Evolutionary conservation across 768 basidiomycete species (phyloP).

Genomic region (Tephrocybe sp.): DNA sequence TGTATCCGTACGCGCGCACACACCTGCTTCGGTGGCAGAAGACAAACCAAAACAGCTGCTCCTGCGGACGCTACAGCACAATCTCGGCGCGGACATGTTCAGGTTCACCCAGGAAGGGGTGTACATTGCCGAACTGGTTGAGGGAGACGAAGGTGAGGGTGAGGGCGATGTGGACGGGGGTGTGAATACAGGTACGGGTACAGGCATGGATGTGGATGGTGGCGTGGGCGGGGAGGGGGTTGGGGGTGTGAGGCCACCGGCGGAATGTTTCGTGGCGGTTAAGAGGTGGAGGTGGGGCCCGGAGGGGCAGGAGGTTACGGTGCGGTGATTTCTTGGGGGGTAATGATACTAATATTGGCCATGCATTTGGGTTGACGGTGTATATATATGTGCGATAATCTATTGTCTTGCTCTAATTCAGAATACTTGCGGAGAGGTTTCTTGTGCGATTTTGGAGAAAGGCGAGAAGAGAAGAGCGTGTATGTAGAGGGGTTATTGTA

Average conservation of each 20-base stretch:
- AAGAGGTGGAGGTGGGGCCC: conserved; percentile 40
- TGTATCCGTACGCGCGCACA: conserved; percentile 8
- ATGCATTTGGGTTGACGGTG: too few species aligned
- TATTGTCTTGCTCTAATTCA: too few species aligned
- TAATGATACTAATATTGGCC: too few species aligned
- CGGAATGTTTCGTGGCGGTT: conserved; percentile 40
- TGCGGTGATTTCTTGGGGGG: not conserved
- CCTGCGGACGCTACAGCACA: conserved; percentile 36
- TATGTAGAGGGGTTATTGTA: too few species aligned
- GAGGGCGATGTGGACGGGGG: conserved; percentile 16
- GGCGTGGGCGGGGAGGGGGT: not conserved
- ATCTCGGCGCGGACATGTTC: conserved; percentile 33
- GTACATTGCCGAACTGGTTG: conserved; percentile 26
- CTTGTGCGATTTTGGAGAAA: too few species aligned
- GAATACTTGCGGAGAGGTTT: too few species aligned
- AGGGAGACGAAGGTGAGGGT: conserved; percentile 9
- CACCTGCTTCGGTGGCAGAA: not conserved
- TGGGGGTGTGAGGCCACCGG: conserved; percentile 15
- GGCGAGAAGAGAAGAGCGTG: too few species aligned
- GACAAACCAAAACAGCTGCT: conserved; percentile 19
- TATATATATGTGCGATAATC: too few species aligned
- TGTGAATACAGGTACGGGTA: not conserved
- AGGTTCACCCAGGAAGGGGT: conserved; percentile 36
- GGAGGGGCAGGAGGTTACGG: conserved; percentile 6
- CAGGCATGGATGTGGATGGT: not conserved